phyloP scores from a whole-genome alignment of 345 rosid genomes.

The Linum lewisii region DNA sequence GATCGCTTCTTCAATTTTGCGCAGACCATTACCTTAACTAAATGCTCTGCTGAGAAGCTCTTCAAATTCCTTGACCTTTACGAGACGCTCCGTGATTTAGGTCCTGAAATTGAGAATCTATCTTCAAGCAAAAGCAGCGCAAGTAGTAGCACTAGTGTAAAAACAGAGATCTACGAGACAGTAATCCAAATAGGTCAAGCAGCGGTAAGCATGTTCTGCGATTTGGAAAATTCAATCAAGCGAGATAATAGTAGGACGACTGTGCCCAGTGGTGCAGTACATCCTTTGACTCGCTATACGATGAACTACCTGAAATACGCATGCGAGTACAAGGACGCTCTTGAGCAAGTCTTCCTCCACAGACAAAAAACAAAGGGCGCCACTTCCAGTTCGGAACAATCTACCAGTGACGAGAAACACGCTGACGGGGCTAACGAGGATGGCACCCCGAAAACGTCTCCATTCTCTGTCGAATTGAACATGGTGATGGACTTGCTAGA shows the following conservation, averaged over 20 bases:
- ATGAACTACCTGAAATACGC: slow-evolving; percentile 21
- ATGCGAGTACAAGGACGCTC: slow-evolving; percentile 15
- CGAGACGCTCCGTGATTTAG: slow-evolving; percentile 12
- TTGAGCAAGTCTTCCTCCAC: slow-evolving; percentile 15
- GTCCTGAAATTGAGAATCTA: slow-evolving; percentile 3
- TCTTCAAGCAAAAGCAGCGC: not conserved
- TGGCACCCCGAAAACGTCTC: slow-evolving; percentile 13
- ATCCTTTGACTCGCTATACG: slow-evolving; percentile 22
- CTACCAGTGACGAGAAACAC: not conserved
- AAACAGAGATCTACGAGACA: slow-evolving; percentile 5
- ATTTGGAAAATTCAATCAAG: slow-evolving; percentile 19
- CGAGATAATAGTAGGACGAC: slow-evolving; percentile 14
- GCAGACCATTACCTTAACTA: slow-evolving; percentile 11
- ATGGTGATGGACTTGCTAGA: slow-evolving; percentile 5
- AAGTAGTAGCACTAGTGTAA: not conserved
- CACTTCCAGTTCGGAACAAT: not conserved
- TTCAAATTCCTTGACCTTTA: slow-evolving; percentile 22
- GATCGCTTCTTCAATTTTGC: slow-evolving; percentile 17
- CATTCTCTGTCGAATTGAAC: slow-evolving; percentile 4
- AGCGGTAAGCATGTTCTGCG: slow-evolving; percentile 14
- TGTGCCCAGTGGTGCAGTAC: slow-evolving; percentile 20
- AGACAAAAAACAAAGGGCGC: not conserved
- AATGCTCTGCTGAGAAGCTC: slow-evolving; percentile 18
- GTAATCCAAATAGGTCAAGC: slow-evolving; percentile 15
- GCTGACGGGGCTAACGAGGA: slow-evolving; percentile 11